Evolutionary conservation across 2,329 filamentous ascomycete species (phyloP).

Genomic region (Dendrostoma leiphaemia): DNA sequence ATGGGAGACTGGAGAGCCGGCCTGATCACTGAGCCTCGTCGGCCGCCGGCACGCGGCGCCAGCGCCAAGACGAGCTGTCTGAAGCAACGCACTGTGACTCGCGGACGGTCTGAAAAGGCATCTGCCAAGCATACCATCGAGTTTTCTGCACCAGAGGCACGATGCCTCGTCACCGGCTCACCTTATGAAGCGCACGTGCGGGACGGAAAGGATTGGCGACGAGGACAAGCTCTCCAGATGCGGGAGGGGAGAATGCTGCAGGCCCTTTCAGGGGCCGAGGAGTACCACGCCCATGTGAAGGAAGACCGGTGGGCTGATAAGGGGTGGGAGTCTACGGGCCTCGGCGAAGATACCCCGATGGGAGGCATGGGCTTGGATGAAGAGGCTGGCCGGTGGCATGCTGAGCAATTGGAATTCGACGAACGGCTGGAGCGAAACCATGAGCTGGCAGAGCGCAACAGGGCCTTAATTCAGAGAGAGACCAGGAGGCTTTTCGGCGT

Average conservation of each 20-base stretch:
- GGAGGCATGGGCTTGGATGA: neutral
- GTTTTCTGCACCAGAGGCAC: neutral
- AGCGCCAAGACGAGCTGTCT: neutral
- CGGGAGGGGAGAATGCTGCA: neutral
- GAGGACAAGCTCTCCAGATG: neutral
- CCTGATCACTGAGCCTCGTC: neutral
- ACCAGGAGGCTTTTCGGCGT: neutral
- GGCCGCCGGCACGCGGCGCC: neutral
- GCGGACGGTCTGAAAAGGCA: too few relatives aligned
- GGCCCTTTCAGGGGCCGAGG: neutral
- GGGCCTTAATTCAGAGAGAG: neutral
- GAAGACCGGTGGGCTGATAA: slow-evolving; percentile 1
- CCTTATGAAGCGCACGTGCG: neutral
- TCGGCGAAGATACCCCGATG: slow-evolving; percentile 3
- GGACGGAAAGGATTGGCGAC: neutral
- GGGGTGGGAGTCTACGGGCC: neutral
- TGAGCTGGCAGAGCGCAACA: neutral
- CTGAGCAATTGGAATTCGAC: neutral
- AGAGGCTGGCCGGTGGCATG: neutral
- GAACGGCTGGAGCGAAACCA: neutral
- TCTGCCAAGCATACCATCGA: neutral
- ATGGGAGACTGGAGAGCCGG: neutral
- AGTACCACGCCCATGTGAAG: neutral
- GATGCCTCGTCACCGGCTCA: neutral
- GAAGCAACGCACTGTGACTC: neutral